These are phyloP conservation scores for Saturnispora silvae DNA, from an alignment of 805 yeast genomes.

Conservation along the genomic window DNA sequence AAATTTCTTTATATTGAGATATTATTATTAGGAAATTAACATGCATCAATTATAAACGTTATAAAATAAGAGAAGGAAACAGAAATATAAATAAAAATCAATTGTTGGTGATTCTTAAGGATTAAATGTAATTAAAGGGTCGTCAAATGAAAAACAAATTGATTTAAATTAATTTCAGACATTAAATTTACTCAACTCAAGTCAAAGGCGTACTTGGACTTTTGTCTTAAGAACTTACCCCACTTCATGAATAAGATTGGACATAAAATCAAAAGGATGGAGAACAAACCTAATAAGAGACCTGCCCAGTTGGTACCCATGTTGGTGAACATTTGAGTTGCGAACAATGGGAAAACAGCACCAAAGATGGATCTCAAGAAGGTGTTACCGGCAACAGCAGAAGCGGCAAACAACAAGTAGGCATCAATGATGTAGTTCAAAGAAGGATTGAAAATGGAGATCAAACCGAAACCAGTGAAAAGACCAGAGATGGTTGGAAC, in stretches of 20 bases:
- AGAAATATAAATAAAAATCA: too few species aligned
- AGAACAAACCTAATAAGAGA: slow-evolving; percentile 53
- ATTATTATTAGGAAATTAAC: too few species aligned
- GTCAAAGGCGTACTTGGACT: slow-evolving; percentile 43
- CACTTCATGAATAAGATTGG: slow-evolving; percentile 55
- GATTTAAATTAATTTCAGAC: background rate
- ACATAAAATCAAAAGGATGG: slow-evolving; percentile 48
- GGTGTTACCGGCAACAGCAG: slow-evolving; percentile 68
- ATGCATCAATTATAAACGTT: too few species aligned
- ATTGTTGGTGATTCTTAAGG: too few species aligned
- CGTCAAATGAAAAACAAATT: background rate
- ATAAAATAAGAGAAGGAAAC: too few species aligned
- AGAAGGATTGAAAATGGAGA: slow-evolving; percentile 58
- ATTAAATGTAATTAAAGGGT: too few species aligned
- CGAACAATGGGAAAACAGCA: slow-evolving; percentile 45
- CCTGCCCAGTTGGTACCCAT: slow-evolving; percentile 79
- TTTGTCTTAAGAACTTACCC: slow-evolving; percentile 46
- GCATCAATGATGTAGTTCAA: slow-evolving; percentile 65
- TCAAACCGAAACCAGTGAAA: slow-evolving; percentile 57
- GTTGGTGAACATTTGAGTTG: slow-evolving; percentile 54
- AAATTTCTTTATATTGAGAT: too few species aligned
- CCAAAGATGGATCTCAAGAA: slow-evolving; percentile 60
- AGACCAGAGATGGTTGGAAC: slow-evolving; percentile 63
- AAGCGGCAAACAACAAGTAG: slow-evolving; percentile 63
- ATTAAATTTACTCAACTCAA: slow-evolving; percentile 9